Evolutionary conservation across 805 yeast species (phyloP).

Genomic region (Dipodascopsis tothii): DNA sequence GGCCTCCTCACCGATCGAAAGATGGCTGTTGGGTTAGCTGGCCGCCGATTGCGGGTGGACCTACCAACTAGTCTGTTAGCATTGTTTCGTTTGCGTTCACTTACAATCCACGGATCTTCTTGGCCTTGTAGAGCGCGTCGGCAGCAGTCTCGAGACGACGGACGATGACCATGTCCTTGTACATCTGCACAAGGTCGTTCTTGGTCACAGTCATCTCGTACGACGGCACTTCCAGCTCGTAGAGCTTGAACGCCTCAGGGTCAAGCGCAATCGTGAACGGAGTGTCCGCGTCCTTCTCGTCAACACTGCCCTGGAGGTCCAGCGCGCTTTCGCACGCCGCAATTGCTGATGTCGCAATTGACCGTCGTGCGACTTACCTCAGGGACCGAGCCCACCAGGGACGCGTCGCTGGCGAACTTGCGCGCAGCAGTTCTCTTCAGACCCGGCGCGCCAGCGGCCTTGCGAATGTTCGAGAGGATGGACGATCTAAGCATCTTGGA

Average conservation of each 20-base stretch:
- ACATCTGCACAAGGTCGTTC: conserved; percentile 77
- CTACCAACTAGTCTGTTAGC: neutral
- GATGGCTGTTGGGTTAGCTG: no score
- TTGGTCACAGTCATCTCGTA: conserved; percentile 72
- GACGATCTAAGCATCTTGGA: neutral
- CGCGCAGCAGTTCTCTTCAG: conserved; percentile 6
- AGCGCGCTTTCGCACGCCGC: neutral
- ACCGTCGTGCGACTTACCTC: conserved; percentile 6
- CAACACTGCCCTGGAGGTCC: neutral
- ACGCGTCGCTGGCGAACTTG: conserved; percentile 17
- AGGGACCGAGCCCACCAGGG: conserved; percentile 9
- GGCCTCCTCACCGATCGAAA: conserved; percentile 98
- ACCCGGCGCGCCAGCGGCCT: neutral
- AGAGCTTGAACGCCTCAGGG: conserved; percentile 75
- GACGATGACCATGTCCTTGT: conserved; percentile 87
- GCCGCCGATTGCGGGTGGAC: no score
- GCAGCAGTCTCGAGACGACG: conserved; percentile 99
- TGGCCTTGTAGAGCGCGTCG: conserved; percentile 95
- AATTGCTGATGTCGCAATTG: neutral
- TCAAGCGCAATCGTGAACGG: conserved; percentile 44
- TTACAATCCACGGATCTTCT: conserved; percentile 94
- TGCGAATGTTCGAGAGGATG: neutral
- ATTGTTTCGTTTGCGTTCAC: conserved; percentile 2
- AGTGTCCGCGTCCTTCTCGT: conserved; percentile 14
- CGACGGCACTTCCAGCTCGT: conserved; percentile 59